Percentiles rank a stretch among this genome's conserved stretches.
phyloP scores from a whole-genome alignment of 805 yeast genomes.

The Pichia cephalocereana region DNA sequence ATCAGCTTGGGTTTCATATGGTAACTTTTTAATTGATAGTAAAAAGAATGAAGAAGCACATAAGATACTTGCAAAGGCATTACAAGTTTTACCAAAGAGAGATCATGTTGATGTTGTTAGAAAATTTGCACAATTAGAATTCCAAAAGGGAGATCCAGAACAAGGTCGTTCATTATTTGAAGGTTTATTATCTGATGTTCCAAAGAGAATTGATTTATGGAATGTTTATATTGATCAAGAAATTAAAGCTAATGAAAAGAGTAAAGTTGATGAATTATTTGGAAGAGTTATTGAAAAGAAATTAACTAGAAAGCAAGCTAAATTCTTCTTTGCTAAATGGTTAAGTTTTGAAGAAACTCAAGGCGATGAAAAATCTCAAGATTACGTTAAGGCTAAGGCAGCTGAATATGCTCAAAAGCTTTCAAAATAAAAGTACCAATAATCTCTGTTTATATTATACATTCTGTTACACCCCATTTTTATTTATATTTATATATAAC shows the following conservation, averaged over 20 bases:
- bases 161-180: constrained; percentile 93
- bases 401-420: constrained; percentile 45
- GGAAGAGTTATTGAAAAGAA: constrained; percentile 68
- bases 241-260: constrained; percentile 58
- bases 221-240: constrained; percentile 93
- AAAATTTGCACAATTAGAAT: constrained; percentile 86
- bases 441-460: neutral
- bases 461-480: neutral
- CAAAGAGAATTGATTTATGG: constrained; percentile 91
- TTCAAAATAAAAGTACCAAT: constrained; percentile 9
- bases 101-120: constrained; percentile 72
- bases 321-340: constrained; percentile 93
- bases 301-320: constrained; percentile 80
- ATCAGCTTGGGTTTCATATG: constrained; percentile 76
- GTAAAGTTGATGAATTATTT: constrained; percentile 66
- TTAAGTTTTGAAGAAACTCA: constrained; percentile 63
- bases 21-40: constrained; percentile 61
- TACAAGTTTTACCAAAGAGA: constrained; percentile 61
- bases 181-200: constrained; percentile 82
- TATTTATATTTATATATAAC: neutral
- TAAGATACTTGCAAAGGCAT: constrained; percentile 62
- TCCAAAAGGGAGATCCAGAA: constrained; percentile 79
- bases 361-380: constrained; percentile 61
- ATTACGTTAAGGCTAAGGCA: constrained; percentile 87
- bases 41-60: constrained; percentile 53